phyloP scores from a whole-genome alignment of 495 filamentous ascomycete genomes.

The Massariosphaeria phaeospora region DNA sequence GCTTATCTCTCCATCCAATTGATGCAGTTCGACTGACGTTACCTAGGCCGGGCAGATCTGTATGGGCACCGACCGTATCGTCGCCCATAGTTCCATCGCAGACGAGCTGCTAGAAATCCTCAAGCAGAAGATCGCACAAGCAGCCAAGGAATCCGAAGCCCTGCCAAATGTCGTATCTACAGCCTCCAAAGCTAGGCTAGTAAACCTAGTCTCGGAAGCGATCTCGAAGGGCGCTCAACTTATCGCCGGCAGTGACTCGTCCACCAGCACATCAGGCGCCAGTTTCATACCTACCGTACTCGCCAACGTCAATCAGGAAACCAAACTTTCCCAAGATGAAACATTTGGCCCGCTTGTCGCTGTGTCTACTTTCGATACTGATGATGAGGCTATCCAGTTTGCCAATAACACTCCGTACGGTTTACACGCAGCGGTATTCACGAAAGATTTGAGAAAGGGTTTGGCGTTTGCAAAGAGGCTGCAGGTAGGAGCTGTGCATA shows the following conservation, averaged over 20 bases:
- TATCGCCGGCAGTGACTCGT: constrained; percentile 49
- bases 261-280: constrained; percentile 45
- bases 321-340: constrained; percentile 76
- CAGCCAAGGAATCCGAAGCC: constrained; percentile 28
- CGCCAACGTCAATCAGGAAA: constrained; percentile 59
- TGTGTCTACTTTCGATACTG: constrained; percentile 4
- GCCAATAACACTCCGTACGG: constrained; percentile 42
- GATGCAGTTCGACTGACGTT: not conserved
- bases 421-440: constrained; percentile 40
- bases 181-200: constrained; percentile 52
- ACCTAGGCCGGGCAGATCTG: constrained; percentile 67
- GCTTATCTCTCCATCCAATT: too few species aligned
- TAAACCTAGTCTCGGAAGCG: constrained; percentile 58
- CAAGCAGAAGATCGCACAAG: constrained; percentile 35
- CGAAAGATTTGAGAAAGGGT: constrained; percentile 35
- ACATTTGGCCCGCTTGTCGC: constrained; percentile 72
- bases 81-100: constrained; percentile 67
- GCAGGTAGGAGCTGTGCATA: constrained; percentile 26
- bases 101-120: constrained; percentile 59
- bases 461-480: constrained; percentile 39
- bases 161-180: constrained; percentile 58
- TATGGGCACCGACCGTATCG: constrained; percentile 83
- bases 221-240: constrained; percentile 62
- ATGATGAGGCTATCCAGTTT: constrained; percentile 33
- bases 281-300: constrained; percentile 69